Base-by-base conservation (phyloP, 495 filamentous ascomycete genomes). In the Aspergillus hancockii region DNA sequence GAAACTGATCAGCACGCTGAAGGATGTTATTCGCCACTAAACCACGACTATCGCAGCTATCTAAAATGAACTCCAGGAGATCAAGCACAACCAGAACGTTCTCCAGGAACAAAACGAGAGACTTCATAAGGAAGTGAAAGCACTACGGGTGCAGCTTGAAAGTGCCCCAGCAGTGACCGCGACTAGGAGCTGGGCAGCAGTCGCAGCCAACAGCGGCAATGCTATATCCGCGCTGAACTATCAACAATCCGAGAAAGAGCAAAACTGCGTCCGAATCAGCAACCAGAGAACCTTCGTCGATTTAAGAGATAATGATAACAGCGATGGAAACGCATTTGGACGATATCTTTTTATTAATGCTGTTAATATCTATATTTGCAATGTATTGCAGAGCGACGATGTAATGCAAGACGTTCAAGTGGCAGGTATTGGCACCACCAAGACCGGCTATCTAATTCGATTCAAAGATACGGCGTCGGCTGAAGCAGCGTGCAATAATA, bases 381-480 rank as follows among this genome's bases (percentile, higher is more conserved):
- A 54, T 0, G 65, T 54, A 28, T 23, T 67, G 21, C n/a, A 32
- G 41, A 64, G 36, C 59, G 60, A 38, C 13, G 9, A n/a, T 16
- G 9, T 51, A 7, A 28, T 57, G 0, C 57, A 68, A 57, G 59
- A 61, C 41, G 58, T 51, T 45, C 31, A 63, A 54, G 55, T 68
- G 22, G 50, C 31, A 18, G 51, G 55, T 2, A n/a, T 58, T 46
- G 55, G 36, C 43, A 67, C 63, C 36, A 68, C 63, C 32, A 65
- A 63, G 28, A 66, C 62, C 0, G 59, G 67, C 0, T 66, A 69
- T 47, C 1, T 69, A 13, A 67, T 69, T 54, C 63, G 61, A 21
- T 69, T 66, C 23, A 65, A 60, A 41, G 28, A 64, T 49, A 1
- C 51, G 21, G 61, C 64, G 53, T 64, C 61, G 31, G 64, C 67